A percentile compares a stretch with the other conserved stretches of the same genome.
phyloP scores from a whole-genome alignment of 495 filamentous ascomycete genomes.

The Thermochaetoides thermophila region DNA sequence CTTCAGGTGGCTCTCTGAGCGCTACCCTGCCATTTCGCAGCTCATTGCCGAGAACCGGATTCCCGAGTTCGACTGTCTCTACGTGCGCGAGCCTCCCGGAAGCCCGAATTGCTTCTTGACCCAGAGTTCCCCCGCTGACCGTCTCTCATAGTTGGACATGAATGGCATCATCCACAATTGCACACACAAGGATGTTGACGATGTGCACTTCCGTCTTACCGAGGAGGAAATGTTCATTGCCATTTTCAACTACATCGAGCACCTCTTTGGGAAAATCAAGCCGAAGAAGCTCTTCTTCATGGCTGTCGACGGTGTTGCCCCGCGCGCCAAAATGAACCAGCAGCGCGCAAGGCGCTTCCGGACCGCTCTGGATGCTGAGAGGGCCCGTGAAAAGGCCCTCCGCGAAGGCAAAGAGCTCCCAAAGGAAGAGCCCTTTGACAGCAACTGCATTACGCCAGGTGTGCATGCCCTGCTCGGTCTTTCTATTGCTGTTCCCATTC shows the following conservation, averaged over 20 bases:
- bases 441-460: slow-evolving; percentile 96
- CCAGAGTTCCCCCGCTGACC: slow-evolving; percentile 8
- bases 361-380: slow-evolving; percentile 82
- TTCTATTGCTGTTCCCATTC: not conserved
- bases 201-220: slow-evolving; percentile 79
- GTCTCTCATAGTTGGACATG: slow-evolving; percentile 63
- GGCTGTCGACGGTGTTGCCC: slow-evolving; percentile 96
- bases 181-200: slow-evolving; percentile 88
- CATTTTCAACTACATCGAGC: slow-evolving; percentile 99
- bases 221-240: slow-evolving; percentile 99
- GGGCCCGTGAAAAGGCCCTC: slow-evolving; percentile 79
- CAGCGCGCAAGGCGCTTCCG: slow-evolving; percentile 91
- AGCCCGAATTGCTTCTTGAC: not conserved
- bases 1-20: slow-evolving; percentile 88
- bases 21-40: slow-evolving; percentile 97
- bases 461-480: not conserved
- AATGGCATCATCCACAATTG: slow-evolving; percentile 99
- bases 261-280: slow-evolving; percentile 96
- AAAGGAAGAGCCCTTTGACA: slow-evolving; percentile 91
- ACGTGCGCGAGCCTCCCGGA: slow-evolving; percentile 35
- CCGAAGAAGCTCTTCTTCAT: slow-evolving; percentile 98
- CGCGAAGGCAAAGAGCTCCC: slow-evolving; percentile 80
- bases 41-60: slow-evolving; percentile 98
- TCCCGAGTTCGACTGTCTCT: slow-evolving; percentile 96
- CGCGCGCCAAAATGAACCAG: slow-evolving; percentile 99